Base-by-base conservation (phyloP, 495 filamentous ascomycete species). In the Chaetomium cochliodes region DNA sequence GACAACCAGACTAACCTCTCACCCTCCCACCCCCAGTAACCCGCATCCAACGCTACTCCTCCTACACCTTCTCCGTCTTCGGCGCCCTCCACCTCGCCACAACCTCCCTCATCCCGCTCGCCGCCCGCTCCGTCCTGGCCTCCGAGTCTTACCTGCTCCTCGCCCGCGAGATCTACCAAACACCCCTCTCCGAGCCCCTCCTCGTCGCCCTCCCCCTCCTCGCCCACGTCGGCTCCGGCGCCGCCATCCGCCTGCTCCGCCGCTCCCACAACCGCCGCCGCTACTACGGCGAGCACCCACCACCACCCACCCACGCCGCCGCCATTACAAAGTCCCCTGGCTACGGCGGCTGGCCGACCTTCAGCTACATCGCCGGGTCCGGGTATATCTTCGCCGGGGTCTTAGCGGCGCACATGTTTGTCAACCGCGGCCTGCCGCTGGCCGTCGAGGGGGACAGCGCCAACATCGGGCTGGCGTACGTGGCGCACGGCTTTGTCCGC, bases 1-100 rank as follows among this genome's bases (percentile, higher is more conserved):
- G 15, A 39, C 42, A 15, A n/a, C 16, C 33, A 58, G 33, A 57
- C 54, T 67, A 56, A 62, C 53, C 28, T 20, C 53, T 33, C 41
- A 1, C 52, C 42, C n/a, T 71, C 28, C 13, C 53, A 33, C 41
- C 3, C 50, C 18, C 71, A 96, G 92, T 97, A 67, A 83, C 83
- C 25, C 88, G 90, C 52, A 79, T 93, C 33, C 93, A 96, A 72
- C 87, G 83, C 74, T 96, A 94, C 81, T 93, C 91, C 16, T 89
- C 89, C 69, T 96, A 96, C 75, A 87, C 89, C 46, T 92, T 96
- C 73, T 87, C 87, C 49, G 72, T 89, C 66, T 97, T 93, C 83
- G 79, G 87, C 54, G 77, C 84, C 58, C 76, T 93, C 59, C 93
- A 97, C 77, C 79, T 94, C 55, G 82, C 88, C 53, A 97, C 90